Evolutionary conservation across 805 yeast species (phyloP).

Genomic region (Wickerhamomyces alni): DNA sequence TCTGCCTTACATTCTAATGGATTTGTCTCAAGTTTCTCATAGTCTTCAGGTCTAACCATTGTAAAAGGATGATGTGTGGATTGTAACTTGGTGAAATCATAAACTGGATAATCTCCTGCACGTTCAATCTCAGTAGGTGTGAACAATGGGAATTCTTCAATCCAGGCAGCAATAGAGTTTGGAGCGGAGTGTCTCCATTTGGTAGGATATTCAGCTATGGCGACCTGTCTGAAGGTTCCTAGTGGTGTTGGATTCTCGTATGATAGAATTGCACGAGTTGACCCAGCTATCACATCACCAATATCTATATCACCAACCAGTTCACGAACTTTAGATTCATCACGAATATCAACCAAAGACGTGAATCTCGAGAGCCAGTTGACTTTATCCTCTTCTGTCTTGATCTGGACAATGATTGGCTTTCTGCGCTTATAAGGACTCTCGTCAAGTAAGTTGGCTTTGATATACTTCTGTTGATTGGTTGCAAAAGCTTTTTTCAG

Average conservation of each 20-base stretch:
- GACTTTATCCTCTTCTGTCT: slow-evolving; percentile 29
- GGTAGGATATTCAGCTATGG: slow-evolving; percentile 48
- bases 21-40: slow-evolving; percentile 41
- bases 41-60: slow-evolving; percentile 74
- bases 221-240: slow-evolving; percentile 77
- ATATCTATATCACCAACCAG: slow-evolving; percentile 36
- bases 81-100: slow-evolving; percentile 40
- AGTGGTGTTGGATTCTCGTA: slow-evolving; percentile 96
- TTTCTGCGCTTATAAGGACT: slow-evolving; percentile 47
- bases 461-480: slow-evolving; percentile 20
- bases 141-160: slow-evolving; percentile 88
- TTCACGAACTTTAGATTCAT: slow-evolving; percentile 2
- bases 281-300: slow-evolving; percentile 74
- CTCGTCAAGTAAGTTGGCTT: slow-evolving; percentile 33
- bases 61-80: slow-evolving; percentile 98
- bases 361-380: slow-evolving; percentile 38
- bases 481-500: slow-evolving; percentile 37
- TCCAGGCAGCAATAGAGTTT: slow-evolving; percentile 68
- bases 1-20: slow-evolving; percentile 76
- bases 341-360: slow-evolving; percentile 23
- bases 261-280: slow-evolving; percentile 62
- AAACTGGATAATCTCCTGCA: slow-evolving; percentile 49
- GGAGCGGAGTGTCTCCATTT: slow-evolving; percentile 29
- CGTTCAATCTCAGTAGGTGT: slow-evolving; percentile 52
- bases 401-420: slow-evolving; percentile 53